phyloP scores from a whole-genome alignment of 164 flowering plant species.

The Nelumbo lutea region DNA sequence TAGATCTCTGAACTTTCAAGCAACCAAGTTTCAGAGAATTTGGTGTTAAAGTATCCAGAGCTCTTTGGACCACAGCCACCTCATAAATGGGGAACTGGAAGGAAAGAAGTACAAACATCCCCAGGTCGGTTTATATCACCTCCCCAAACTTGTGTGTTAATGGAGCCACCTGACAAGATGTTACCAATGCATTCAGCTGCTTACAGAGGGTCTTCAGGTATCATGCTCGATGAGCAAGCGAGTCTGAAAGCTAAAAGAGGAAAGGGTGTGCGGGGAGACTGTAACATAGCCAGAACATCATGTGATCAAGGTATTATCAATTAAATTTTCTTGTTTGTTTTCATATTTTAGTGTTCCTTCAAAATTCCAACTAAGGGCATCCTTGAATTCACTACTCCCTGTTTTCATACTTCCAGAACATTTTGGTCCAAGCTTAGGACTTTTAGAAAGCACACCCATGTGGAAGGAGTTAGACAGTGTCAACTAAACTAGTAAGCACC shows the following conservation, averaged over 20 bases:
- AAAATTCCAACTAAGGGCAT: not conserved
- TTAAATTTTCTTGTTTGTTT: not conserved
- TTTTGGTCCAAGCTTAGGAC: slow-evolving; percentile 14
- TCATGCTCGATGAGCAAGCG: slow-evolving; percentile 7
- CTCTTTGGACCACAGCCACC: slow-evolving; percentile 36
- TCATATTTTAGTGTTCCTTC: not conserved
- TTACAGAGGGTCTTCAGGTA: slow-evolving; percentile 1
- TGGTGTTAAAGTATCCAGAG: slow-evolving; percentile 53
- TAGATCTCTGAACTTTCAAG: slow-evolving; percentile 38
- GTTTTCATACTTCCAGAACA: slow-evolving; percentile 24
- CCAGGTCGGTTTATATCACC: slow-evolving; percentile 69
- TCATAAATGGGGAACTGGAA: slow-evolving; percentile 24
- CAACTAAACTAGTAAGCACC: slow-evolving; percentile 40
- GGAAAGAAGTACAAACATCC: slow-evolving; percentile 41
- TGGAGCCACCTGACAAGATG: slow-evolving; percentile 53
- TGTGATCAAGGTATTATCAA: slow-evolving; percentile 27
- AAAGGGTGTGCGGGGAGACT: slow-evolving; percentile 15
- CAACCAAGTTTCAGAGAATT: slow-evolving; percentile 30
- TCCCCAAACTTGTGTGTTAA: slow-evolving; percentile 70
- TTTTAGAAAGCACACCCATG: slow-evolving; percentile 60
- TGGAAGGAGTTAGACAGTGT: slow-evolving; percentile 45
- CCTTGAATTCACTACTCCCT: not conserved
- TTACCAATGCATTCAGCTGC: slow-evolving; percentile 7
- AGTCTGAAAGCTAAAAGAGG: slow-evolving; percentile 3
- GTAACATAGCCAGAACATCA: slow-evolving; percentile 7